Evolutionary conservation across 768 basidiomycete genomes (phyloP), one percentile per base, ranked within the genome.

Genomic region (Piloderma croceum): DNA sequence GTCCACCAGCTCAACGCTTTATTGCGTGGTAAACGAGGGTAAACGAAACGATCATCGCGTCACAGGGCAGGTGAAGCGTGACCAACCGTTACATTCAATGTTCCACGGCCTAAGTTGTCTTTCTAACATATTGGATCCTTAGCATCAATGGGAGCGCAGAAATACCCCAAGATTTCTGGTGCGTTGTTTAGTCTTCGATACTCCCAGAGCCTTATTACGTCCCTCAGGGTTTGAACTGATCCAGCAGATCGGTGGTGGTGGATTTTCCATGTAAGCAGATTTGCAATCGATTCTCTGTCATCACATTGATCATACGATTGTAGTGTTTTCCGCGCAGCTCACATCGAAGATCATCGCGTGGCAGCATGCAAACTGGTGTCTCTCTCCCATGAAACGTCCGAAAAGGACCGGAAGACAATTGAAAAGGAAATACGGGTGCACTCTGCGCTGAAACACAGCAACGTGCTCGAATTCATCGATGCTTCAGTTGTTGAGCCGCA

Each of bases 361-460:
- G 90, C 89, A 7, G 92, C 92, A 21, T 93, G 91, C 69, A 97
- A 96, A 61, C 64, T 93, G 22, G 73, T 93, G 44, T 53, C 65
- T 12, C 62, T 91, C 37, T 85, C 77, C 0, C 64, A 73, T 3
- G 56, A 77, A 32, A 83, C 83, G 2, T 77, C 79, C 1, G 73
- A 79, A 5, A 72, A 73, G 36, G 78, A 87, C 10, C 75, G 88
- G 39, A 93, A 94, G 57, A 75, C 72, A 13, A 66, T 93, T 7
- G 81, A 96, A 41, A 94, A 92, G 56, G 96, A 99, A 59, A 92
- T 96, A 67, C 77, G 84, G 22, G 79, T 98, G 3, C 93, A 98
- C 54, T 62, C 79, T 6, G 77, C 77, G 1, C 65, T 97, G 40
- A 87, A 88, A 50, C 84, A 96, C 47, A 41, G 53, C 1, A 79